Percentiles rank a stretch among this genome's conserved stretches.
Conservation (phyloP, 371 early-diverging fungal species). For the Furculomyces boomerangus region DNA sequence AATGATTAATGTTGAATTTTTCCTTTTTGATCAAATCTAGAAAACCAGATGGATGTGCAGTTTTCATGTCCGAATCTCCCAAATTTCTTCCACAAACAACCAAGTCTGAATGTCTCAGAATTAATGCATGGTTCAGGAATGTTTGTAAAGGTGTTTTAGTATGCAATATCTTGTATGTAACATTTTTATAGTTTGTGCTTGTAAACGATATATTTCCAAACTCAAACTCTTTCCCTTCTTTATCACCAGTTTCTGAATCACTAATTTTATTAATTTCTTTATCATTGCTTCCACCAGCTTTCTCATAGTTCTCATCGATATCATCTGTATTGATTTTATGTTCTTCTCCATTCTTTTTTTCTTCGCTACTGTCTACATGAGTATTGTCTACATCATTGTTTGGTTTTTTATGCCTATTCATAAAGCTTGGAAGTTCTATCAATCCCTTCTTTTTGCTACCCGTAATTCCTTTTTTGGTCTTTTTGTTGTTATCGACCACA, state of each 20-base stretch:
- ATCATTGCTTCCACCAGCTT: neutral
- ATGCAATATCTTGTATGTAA: neutral
- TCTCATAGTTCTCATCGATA: neutral
- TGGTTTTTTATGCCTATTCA: too few species aligned
- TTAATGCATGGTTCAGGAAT: neutral
- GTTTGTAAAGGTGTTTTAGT: neutral
- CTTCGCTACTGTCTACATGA: too few species aligned
- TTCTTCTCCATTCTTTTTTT: neutral
- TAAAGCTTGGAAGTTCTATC: too few species aligned
- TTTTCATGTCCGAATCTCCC: too few species aligned
- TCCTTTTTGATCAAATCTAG: neutral
- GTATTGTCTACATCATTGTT: too few species aligned
- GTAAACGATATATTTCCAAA: neutral
- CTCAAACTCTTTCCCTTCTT: neutral
- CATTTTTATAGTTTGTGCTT: neutral
- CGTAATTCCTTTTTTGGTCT: too few species aligned
- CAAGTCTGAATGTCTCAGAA: neutral
- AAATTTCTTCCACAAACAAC: slow-evolving; percentile 1
- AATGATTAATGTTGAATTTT: neutral
- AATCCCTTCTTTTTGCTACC: too few species aligned
- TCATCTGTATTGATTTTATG: neutral
- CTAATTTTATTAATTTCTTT: neutral
- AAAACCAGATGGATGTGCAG: neutral
- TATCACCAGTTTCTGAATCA: neutral
- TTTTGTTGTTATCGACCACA: too few species aligned